Conservation (phyloP, 169 alveolate species). For the Eimeria zaria region DNA sequence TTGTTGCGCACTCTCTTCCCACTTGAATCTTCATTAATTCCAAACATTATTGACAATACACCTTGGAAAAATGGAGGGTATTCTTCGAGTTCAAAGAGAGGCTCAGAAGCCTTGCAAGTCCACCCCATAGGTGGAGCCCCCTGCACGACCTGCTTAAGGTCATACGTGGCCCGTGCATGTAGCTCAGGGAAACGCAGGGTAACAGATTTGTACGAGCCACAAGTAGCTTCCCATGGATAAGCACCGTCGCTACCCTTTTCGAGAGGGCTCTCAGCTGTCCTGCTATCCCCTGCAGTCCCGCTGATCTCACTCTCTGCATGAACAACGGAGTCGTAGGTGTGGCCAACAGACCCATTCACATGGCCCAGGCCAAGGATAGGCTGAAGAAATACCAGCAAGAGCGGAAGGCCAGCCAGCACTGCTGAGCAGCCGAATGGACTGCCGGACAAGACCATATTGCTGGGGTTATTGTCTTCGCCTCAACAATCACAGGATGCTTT, state of each 20-base stretch:
- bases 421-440: slow-evolving; percentile 10
- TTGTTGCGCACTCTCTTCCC: neutral
- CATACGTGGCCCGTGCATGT: slow-evolving; percentile 41
- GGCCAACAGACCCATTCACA: neutral
- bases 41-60: slow-evolving; percentile 9
- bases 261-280: neutral
- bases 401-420: slow-evolving; percentile 5
- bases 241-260: neutral
- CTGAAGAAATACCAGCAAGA: neutral
- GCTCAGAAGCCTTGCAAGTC: slow-evolving; percentile 55
- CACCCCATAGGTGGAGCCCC: slow-evolving; percentile 60
- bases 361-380: neutral
- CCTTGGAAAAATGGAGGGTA: slow-evolving; percentile 35
- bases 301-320: neutral
- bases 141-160: slow-evolving; percentile 16
- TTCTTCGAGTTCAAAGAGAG: slow-evolving; percentile 34
- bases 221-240: slow-evolving; percentile 48
- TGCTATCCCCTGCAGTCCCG: neutral
- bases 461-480: neutral
- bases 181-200: neutral
- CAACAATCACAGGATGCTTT: neutral
- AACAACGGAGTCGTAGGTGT: neutral
- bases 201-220: slow-evolving; percentile 37
- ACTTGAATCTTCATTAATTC: neutral
- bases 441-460: neutral